Percentiles rank a stretch among this genome's conserved stretches.
phyloP scores from a whole-genome alignment of 768 basidiomycete species.

The Pleurotus platypus region DNA sequence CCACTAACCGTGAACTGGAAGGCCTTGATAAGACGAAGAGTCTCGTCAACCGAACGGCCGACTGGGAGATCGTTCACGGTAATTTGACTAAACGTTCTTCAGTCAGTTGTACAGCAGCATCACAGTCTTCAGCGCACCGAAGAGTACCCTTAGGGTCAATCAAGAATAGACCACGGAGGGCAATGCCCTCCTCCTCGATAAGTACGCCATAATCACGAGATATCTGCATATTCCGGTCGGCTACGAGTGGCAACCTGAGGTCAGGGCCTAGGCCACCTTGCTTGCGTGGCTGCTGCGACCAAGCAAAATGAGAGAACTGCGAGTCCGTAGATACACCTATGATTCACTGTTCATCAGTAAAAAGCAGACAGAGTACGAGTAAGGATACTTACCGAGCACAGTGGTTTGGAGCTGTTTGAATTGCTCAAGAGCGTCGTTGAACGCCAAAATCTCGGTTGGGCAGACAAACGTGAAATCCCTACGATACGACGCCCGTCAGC shows the following conservation, averaged over 20 bases:
- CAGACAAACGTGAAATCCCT: conserved; percentile 91
- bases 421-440: conserved; percentile 79
- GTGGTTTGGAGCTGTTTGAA: conserved; percentile 73
- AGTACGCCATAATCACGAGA: conserved; percentile 86
- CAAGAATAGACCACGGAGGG: conserved; percentile 83
- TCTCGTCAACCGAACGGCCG: conserved; percentile 94
- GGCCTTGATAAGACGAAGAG: conserved; percentile 84
- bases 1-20: conserved; percentile 82
- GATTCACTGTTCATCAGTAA: neutral
- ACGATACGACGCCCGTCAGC: conserved; percentile 6
- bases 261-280: conserved; percentile 89
- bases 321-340: conserved; percentile 86
- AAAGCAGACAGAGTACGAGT: neutral
- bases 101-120: neutral
- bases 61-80: conserved; percentile 92
- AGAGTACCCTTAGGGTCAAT: conserved; percentile 82
- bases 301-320: conserved; percentile 82
- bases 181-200: conserved; percentile 83
- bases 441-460: conserved; percentile 95
- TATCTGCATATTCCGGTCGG: conserved; percentile 77
- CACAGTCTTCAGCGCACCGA: conserved; percentile 32
- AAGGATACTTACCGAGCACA: conserved; percentile 59
- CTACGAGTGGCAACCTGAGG: conserved; percentile 79
- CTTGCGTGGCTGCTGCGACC: conserved; percentile 78
- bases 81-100: conserved; percentile 53